Evolutionary conservation across 805 yeast species (phyloP).

Genomic region (Jamesozyma lodderae): DNA sequence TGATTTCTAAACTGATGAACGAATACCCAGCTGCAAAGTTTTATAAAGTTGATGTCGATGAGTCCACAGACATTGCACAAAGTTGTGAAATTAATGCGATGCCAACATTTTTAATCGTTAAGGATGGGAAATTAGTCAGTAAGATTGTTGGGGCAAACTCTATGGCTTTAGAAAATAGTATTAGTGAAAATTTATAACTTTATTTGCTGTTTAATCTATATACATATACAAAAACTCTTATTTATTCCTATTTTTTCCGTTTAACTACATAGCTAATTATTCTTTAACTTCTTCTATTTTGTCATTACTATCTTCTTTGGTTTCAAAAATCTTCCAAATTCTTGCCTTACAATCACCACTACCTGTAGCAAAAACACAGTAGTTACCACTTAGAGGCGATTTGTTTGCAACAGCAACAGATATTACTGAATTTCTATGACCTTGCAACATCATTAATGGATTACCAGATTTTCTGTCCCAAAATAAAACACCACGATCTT

Average conservation of each 20-base stretch:
- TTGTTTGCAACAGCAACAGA: constrained; percentile 86
- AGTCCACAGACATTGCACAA: constrained; percentile 47
- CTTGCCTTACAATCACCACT: constrained; percentile 96
- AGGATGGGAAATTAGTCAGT: constrained; percentile 48
- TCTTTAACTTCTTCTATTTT: neutral
- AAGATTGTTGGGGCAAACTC: constrained; percentile 57
- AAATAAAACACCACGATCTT: constrained; percentile 93
- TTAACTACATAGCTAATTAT: neutral
- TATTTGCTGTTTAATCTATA: neutral
- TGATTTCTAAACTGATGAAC: constrained; percentile 35
- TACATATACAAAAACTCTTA: neutral
- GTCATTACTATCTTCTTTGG: constrained; percentile 8
- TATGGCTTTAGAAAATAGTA: constrained; percentile 22
- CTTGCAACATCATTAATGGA: constrained; percentile 90
- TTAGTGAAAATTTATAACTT: neutral
- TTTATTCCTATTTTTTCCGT: neutral
- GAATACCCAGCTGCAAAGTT: constrained; percentile 42
- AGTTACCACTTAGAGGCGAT: constrained; percentile 45
- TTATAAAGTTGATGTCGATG: constrained; percentile 65
- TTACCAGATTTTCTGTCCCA: constrained; percentile 93
- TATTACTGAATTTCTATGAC: constrained; percentile 92
- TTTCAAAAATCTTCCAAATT: constrained; percentile 93
- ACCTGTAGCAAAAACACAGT: constrained; percentile 91
- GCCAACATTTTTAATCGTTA: constrained; percentile 64
- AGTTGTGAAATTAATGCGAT: constrained; percentile 59